Percentiles rank a stretch among this genome's conserved stretches.
Conservation (phyloP, 345 rosid species). For the Eutrema yunnanense region DNA sequence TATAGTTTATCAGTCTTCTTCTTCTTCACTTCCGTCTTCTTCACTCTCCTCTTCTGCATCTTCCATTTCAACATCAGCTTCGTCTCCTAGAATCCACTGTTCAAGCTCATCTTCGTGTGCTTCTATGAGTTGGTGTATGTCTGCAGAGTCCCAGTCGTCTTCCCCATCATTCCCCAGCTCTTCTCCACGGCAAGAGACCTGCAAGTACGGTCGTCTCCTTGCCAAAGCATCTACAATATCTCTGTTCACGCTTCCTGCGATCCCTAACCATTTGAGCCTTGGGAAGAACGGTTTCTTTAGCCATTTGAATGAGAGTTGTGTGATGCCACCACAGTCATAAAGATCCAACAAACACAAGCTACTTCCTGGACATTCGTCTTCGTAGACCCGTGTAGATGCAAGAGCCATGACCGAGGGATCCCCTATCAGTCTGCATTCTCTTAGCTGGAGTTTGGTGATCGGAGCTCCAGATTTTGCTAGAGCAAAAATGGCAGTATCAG, state of each 20-base stretch:
- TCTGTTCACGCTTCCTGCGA: slow-evolving; percentile 69
- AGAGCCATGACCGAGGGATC: slow-evolving; percentile 83
- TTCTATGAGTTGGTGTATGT: slow-evolving; percentile 22
- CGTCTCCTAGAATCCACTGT: slow-evolving; percentile 29
- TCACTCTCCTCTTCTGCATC: slow-evolving; percentile 36
- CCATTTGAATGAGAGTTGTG: slow-evolving; percentile 73
- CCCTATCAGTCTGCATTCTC: slow-evolving; percentile 85
- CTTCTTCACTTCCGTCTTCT: slow-evolving; percentile 20
- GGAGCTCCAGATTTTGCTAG: slow-evolving; percentile 62
- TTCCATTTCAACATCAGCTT: slow-evolving; percentile 28
- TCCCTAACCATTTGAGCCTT: slow-evolving; percentile 80
- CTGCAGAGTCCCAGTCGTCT: slow-evolving; percentile 45
- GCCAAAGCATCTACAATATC: slow-evolving; percentile 79
- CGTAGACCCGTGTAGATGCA: slow-evolving; percentile 58
- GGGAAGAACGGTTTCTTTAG: slow-evolving; percentile 86
- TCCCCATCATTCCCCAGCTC: slow-evolving; percentile 65
- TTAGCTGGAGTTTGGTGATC: slow-evolving; percentile 59
- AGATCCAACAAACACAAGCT: slow-evolving; percentile 54
- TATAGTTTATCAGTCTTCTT: slow-evolving; percentile 1
- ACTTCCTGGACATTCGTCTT: slow-evolving; percentile 64
- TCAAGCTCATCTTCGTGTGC: slow-evolving; percentile 40
- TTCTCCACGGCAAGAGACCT: slow-evolving; percentile 61
- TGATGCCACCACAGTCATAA: slow-evolving; percentile 74
- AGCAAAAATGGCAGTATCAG: slow-evolving; percentile 61
- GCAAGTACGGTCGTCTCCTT: slow-evolving; percentile 64